Evolutionary conservation across 129 eudicot species (phyloP).

Genomic region (Tagetes erecta): DNA sequence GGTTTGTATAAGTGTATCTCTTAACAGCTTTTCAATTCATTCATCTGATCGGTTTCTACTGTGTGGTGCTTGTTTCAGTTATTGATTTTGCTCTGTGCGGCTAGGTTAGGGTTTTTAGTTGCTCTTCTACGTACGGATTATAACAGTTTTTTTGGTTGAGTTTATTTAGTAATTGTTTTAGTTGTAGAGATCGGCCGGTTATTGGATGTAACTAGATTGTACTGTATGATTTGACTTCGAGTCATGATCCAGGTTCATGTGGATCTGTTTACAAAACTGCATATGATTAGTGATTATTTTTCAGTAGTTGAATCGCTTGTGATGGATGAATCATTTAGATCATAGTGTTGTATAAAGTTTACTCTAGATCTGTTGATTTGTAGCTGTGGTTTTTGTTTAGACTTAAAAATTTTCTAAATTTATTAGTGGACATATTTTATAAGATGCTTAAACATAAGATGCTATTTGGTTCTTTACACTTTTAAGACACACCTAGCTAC

Average conservation of each 20-base stretch:
- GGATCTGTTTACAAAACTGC: not conserved
- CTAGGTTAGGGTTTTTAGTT: not conserved
- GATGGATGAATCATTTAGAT: not conserved
- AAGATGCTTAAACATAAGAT: not conserved
- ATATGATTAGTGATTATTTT: not conserved
- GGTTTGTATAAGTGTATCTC: conserved; percentile 13
- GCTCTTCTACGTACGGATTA: not conserved
- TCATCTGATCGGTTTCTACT: not conserved
- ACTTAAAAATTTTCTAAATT: not conserved
- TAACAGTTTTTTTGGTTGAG: too few species aligned
- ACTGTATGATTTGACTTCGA: not conserved
- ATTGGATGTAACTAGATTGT: not conserved
- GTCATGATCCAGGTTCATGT: not conserved
- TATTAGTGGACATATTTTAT: not conserved
- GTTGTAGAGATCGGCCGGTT: too few species aligned
- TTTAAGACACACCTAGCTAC: not conserved
- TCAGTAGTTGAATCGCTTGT: not conserved
- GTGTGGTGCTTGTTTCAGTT: not conserved
- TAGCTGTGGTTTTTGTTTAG: not conserved
- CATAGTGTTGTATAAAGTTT: not conserved
- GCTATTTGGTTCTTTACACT: not conserved
- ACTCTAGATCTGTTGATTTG: not conserved
- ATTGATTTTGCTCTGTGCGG: not conserved
- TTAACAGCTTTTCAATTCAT: not conserved
- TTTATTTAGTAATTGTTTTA: too few species aligned